phyloP scores from a whole-genome alignment of 176 grass and related monocot species.

The Pontederia crassipes region DNA sequence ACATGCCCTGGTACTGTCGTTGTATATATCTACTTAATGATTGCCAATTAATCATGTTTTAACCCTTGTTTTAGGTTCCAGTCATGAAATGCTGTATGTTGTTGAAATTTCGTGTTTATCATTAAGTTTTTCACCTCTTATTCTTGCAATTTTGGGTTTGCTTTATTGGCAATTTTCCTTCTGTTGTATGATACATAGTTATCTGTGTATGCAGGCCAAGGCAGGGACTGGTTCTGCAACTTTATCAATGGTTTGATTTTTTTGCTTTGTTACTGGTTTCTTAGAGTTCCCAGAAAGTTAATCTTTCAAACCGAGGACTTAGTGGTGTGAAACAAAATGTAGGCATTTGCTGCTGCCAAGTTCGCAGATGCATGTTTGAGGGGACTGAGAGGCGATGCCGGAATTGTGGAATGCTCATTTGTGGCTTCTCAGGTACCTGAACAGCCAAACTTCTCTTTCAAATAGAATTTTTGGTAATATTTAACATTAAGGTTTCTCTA shows the following conservation, averaged over 20 bases:
- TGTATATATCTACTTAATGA: too few relatives aligned
- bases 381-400: conserved; percentile 60
- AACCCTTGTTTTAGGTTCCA: too few relatives aligned
- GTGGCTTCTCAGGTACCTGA: conserved; percentile 55
- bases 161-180: too few relatives aligned
- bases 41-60: too few relatives aligned
- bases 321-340: conserved; percentile 6
- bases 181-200: too few relatives aligned
- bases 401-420: conserved; percentile 80
- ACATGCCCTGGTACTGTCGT: too few relatives aligned
- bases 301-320: neutral
- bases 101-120: too few relatives aligned
- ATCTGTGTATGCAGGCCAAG: conserved; percentile 54
- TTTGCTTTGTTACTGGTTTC: neutral
- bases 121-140: neutral
- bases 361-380: conserved; percentile 76
- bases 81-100: too few relatives aligned
- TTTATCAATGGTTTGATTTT: conserved; percentile 59
- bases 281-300: neutral
- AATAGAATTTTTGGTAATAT: neutral
- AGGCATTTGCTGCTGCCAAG: conserved; percentile 73
- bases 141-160: neutral
- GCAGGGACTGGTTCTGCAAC: conserved; percentile 77
- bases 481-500: neutral
- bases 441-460: neutral